These are phyloP conservation scores for Blastobotrys chiropterorum DNA, from an alignment of 805 yeast genomes.

Conservation along the genomic window DNA sequence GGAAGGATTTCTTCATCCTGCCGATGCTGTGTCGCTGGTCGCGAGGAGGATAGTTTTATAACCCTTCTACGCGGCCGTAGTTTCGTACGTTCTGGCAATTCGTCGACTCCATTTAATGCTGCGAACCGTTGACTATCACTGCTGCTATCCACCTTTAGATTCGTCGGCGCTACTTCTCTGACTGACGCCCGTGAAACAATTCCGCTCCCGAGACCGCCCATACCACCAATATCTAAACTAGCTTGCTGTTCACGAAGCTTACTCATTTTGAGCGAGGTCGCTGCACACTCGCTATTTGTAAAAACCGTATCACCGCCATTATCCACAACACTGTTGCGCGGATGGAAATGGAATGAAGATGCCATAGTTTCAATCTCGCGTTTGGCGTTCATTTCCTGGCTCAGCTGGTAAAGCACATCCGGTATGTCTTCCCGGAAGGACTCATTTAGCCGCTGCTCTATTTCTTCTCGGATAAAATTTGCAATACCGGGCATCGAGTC, in stretches of 20 bases:
- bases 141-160: background rate
- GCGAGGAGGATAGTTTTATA: background rate
- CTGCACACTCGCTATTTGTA: background rate
- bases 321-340: background rate
- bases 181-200: background rate
- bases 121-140: background rate
- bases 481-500: conserved; percentile 29
- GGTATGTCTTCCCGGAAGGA: conserved; percentile 32
- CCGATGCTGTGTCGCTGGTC: background rate
- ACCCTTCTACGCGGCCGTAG: background rate
- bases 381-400: conserved; percentile 14
- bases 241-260: background rate
- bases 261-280: background rate
- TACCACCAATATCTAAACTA: background rate
- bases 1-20: background rate
- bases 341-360: conserved; percentile 5
- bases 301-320: background rate
- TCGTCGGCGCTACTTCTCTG: background rate
- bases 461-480: conserved; percentile 18
- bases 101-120: background rate
- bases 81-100: background rate
- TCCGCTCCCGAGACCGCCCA: background rate
- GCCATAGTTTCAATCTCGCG: background rate
- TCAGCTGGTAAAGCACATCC: conserved; percentile 26
- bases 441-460: conserved; percentile 22